Evolutionary conservation across 1,139 yeast genomes (phyloP), one percentile per base, ranked within the genome.

Genomic region (Waltiozyma sp.): DNA sequence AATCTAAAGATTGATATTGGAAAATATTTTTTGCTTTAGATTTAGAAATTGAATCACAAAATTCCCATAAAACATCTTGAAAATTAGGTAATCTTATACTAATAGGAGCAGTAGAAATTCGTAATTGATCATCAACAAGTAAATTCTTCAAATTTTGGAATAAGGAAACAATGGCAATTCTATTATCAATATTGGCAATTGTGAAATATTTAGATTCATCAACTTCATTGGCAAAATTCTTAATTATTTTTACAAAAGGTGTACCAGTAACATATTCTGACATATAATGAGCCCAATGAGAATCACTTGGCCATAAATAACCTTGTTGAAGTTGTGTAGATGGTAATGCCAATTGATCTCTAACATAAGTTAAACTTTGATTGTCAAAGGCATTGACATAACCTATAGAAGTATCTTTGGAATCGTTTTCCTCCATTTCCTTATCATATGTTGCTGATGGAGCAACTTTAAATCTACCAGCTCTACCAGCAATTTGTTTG

Each of bases 401-500:
- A 0, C 94, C 93, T 24, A 62, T 53, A 5, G 28, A 24, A 14
- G 39, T 37, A 19, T 41, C 40, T 15, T 19, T 40, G 8, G 19
- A 18, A 15, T 43, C 43, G 19, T 31, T 33, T 18, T 37, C 36
- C 43, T 69, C 73, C 61, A 60, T 64, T 38, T 65, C 63, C 2
- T 39, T 15, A 1, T 47, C 19, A 4, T 41, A 45, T 14, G 59
- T 51, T 7, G 62, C 60, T 46, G 49, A 42, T 52, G 64, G 61
- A 2, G 62, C 58, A 14, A 57, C 52, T 47, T 68, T 69, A 55
- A 67, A 91, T 47, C 99, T 65, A 1, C 99, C 99, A 0, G 98
- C 98, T 50, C 99, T 69, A 1, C 99, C 99, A 2, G 94, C 97
- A 49, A 91, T 91, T 61, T 91, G 99, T 59, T 87, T 87, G 26